Base-by-base conservation (phyloP, 768 basidiomycete species). In the Nidula microcarpa region DNA sequence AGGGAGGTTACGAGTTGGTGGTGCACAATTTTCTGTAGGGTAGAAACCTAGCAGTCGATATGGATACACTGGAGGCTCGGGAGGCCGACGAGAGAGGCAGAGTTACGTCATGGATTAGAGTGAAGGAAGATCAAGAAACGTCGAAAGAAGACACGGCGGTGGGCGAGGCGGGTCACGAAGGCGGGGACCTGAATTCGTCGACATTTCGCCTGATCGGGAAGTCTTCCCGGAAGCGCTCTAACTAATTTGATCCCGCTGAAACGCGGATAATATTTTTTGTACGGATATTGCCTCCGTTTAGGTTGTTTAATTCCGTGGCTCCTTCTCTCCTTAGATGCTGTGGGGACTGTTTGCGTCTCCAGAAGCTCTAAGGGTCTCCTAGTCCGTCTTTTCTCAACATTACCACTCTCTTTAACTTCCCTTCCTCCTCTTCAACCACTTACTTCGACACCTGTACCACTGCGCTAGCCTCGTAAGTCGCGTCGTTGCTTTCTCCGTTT, bases 221-320 rank as follows among this genome's bases (percentile, higher is more conserved):
- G 50, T 16, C 39, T 53, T 59, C 53, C 56, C 55, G 57, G 56
- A 55, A 58, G 52, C 52, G 57, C 54, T 50, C 60, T 60, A 66
- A 61, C 66, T 59, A 62, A 63, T 68, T 69, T 73, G 69, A 67
- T 70, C 61, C 60, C 60, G 65, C 60, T 74, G 71, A 74, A 75
- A 75, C 70, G 63, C 65, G 66, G 65, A 62, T 62, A 62, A 62
- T 64, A 61, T 63, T 63, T 67, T 67, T 64, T 64, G 55, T 61
- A 56, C 51, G 56, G 55, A 57, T 64, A 66, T 65, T 65, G 59
- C 62, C 62, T 68, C 65, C 67, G 67, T 62, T 51, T 58, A 54
- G 39, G 50, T 57, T 48, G 53, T 61, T 59, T 62, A 62, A 59
- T 64, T 60, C 59, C 61, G 57, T 50, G 41, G 47, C 53, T 54